Evolutionary conservation across 495 filamentous ascomycete species (phyloP).

Genomic region (Daldinia concentrica): DNA sequence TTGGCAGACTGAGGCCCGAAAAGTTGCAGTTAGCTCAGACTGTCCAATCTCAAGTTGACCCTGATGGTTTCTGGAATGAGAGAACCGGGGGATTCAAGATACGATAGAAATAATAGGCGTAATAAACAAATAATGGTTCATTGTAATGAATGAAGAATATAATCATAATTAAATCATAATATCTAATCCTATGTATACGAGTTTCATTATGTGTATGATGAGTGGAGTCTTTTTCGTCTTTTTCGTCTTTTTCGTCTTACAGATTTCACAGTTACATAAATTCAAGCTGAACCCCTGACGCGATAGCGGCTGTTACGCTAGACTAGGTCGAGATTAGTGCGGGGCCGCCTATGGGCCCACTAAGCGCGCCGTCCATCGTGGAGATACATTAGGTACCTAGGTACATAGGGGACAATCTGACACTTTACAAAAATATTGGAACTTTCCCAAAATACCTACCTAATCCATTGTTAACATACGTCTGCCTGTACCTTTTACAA

Average conservation of each 20-base stretch:
- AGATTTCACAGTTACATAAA: not conserved
- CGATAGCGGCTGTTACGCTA: not conserved
- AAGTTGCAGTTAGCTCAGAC: slow-evolving; percentile 53
- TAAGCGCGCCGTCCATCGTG: not conserved
- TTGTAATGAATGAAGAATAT: not conserved
- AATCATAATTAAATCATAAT: not conserved
- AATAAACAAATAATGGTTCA: not conserved
- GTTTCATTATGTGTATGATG: no score
- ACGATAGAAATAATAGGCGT: slow-evolving; percentile 1
- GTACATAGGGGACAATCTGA: slow-evolving; percentile 32
- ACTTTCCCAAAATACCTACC: not conserved
- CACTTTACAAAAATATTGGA: slow-evolving; percentile 22
- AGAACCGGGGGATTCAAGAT: slow-evolving; percentile 65
- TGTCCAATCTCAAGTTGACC: slow-evolving; percentile 63
- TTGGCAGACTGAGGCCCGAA: slow-evolving; percentile 59
- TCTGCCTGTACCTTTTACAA: not conserved
- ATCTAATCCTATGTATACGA: no score
- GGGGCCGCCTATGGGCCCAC: slow-evolving; percentile 6
- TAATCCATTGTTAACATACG: not conserved
- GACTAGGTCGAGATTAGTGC: slow-evolving; percentile 15
- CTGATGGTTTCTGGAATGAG: slow-evolving; percentile 64
- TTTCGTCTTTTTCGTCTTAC: not conserved
- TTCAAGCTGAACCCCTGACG: not conserved
- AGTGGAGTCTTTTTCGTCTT: not conserved
- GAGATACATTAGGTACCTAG: no score